Evolutionary conservation across 352 stramenopile species (phyloP), one percentile per base, ranked within the genome.

Genomic region (Globisporangium carolinianum): DNA sequence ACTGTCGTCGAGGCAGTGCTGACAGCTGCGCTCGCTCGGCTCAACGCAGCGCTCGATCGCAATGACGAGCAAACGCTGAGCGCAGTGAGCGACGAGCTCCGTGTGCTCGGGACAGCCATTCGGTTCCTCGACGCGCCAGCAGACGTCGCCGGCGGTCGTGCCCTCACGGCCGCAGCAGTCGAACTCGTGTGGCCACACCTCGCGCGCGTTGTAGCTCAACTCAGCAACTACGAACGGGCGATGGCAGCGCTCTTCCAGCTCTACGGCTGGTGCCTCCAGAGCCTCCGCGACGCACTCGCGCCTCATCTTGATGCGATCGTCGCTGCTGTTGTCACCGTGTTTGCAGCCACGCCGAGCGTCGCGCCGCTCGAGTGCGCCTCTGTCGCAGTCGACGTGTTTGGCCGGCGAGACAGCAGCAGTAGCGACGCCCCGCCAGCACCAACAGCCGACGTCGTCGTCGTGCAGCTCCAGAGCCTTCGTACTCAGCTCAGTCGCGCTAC

Each of bases 231-330:
- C 55, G 77, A 87, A 47, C 60, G 39, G 17, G 69, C 67, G 11
- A 85, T 86, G 72, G 72, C 70, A 12, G 72, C 76, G 55, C 64
- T 90, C 0, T 88, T 88, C 47, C 67, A 87, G 57, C 63, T 90
- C 12, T 86, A 85, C 58, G 73, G 76, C 37, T 90, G 80, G 77
- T 88, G 77, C 67, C 54, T 90, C 46, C 80, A 85, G 54, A 90
- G 73, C 64, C 52, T 88, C 5, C 69, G 73, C 8, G 67, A 78
- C 11, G 74, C 85, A 10, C 83, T 90, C 72, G 68, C 65, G 9
- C 64, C 65, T 4, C 68, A 85, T 18, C 68, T 90, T 17, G 65
- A 65, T 3, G 57, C 61, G 6, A 82, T 87, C 48, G 77, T 73
- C 37, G 81, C 67, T 6, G 51, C 86, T 37, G 84, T 90, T 43